Conservation (phyloP, 495 filamentous ascomycete genomes). For the Xylaria intraflava region DNA sequence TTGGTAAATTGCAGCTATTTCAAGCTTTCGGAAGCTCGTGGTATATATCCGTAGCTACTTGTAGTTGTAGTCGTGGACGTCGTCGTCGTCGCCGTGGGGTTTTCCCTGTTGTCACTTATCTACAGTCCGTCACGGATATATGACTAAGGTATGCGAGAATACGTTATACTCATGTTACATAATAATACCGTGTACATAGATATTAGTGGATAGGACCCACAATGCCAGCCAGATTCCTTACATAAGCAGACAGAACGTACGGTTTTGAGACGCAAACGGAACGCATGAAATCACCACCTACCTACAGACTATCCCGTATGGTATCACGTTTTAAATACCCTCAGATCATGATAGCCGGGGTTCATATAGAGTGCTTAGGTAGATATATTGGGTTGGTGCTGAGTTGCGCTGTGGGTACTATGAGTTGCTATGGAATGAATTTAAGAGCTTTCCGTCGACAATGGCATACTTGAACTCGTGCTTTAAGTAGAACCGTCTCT, state of each 20-base stretch:
- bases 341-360: too few species aligned
- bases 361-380: too few species aligned
- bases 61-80: background rate
- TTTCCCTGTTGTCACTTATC: too few species aligned
- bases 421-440: background rate
- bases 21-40: background rate
- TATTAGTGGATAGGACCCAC: too few species aligned
- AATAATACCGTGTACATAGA: too few species aligned
- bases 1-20: too few species aligned
- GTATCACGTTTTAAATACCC: background rate
- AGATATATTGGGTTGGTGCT: background rate
- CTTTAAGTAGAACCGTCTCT: constrained; percentile 22
- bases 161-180: too few species aligned
- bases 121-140: too few species aligned
- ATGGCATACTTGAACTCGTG: background rate
- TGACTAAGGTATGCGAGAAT: too few species aligned
- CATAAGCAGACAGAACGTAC: too few species aligned
- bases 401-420: background rate
- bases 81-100: background rate
- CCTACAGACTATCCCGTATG: too few species aligned
- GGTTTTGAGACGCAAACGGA: background rate
- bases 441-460: constrained; percentile 5
- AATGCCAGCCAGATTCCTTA: too few species aligned
- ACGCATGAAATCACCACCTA: background rate
- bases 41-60: background rate